Evolutionary conservation across 768 basidiomycete genomes (phyloP), one percentile per base, ranked within the genome.

Genomic region (Pulveroboletus sp.): DNA sequence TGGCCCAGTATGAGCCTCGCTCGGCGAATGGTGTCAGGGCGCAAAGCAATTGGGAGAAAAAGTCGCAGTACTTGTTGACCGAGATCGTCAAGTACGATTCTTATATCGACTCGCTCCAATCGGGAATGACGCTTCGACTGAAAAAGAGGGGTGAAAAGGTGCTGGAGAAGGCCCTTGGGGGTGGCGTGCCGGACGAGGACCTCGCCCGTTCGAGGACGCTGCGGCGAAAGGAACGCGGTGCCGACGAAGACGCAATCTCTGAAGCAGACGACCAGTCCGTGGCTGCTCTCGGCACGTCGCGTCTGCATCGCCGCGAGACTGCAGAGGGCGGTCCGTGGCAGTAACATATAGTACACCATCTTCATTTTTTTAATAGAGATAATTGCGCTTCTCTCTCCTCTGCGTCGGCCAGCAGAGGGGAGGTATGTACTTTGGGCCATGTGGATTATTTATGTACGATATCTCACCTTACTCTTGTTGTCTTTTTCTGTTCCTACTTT

Each of bases 61-160:
- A 88, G 64, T 92, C 90, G 3, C 85, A 90, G 61, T 90, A 90
- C 65, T 72, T 98, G 40, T 76, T 94, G 45, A 81, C 87, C 9
- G 95, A 99, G 71, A 90, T 92, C 35, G 90, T 93, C 63, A 98
- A 98, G 67, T 98, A 97, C 68, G 85, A 91, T 45, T 88, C 89
- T 14, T 99, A 99, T 66, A 86, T 95, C 47, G 93, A 95, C 55
- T 90, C 93, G 6, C 76, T 99, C 25, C 81, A 86, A 63, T 70
- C 74, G 5, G 94, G 88, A 32, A 94, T 94, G 85, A 73, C 75
- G 9, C 75, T 95, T 36, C 83, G 94, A 29, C 72, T 95, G 56
- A 91, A 90, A 70, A 91, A 86, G 66, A 81, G 92, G 45, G 94
- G 94, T 25, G 91, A 97, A 69, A 94, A 90, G 71, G 82, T 79